A percentile compares a stretch with the other conserved stretches of the same genome.
Conservation (phyloP, 2,329 filamentous ascomycete species). For the Ascochyta koolunga region DNA sequence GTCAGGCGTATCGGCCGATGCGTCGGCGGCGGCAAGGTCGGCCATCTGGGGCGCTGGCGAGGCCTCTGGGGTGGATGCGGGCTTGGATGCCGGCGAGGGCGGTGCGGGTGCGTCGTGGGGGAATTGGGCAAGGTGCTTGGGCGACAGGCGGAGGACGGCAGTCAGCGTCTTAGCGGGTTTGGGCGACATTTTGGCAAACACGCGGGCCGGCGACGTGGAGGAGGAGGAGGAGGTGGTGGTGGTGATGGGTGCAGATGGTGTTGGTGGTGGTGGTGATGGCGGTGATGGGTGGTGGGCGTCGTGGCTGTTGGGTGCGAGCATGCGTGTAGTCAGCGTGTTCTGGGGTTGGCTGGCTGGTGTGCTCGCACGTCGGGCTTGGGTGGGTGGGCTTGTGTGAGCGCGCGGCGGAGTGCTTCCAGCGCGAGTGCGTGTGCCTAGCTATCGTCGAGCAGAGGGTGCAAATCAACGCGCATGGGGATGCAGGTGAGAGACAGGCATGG, state of each 20-base stretch:
- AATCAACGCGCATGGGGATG: constrained; percentile 3
- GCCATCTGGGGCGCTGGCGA: constrained; percentile 44
- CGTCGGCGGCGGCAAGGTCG: constrained; percentile 26
- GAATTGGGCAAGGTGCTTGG: constrained; percentile 38
- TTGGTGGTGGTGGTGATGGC: not conserved
- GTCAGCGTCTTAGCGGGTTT: constrained; percentile 42
- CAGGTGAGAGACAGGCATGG: constrained; percentile 5
- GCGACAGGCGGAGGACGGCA: constrained; percentile 43
- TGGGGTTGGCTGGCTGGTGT: constrained; percentile 17
- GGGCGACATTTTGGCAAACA: constrained; percentile 41
- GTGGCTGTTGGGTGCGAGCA: constrained; percentile 1
- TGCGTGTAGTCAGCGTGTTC: constrained; percentile 19
- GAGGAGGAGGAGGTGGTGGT: not conserved
- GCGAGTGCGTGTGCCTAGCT: not conserved
- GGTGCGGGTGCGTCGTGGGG: constrained; percentile 35
- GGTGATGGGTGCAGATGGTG: constrained; percentile 23
- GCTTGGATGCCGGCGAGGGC: constrained; percentile 39
- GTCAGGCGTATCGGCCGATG: constrained; percentile 50
- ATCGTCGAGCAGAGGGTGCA: constrained; percentile 14
- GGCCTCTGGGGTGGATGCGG: constrained; percentile 44
- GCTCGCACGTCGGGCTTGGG: constrained; percentile 4
- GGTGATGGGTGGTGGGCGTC: constrained; percentile 3
- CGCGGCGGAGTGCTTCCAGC: not conserved
- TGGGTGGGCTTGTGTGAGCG: constrained; percentile 5
- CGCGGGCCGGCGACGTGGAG: constrained; percentile 28